These are phyloP conservation scores for Pseudozyma tsukubaensis DNA, from an alignment of 1,284 basidiomycete genomes.

Conservation along the genomic window DNA sequence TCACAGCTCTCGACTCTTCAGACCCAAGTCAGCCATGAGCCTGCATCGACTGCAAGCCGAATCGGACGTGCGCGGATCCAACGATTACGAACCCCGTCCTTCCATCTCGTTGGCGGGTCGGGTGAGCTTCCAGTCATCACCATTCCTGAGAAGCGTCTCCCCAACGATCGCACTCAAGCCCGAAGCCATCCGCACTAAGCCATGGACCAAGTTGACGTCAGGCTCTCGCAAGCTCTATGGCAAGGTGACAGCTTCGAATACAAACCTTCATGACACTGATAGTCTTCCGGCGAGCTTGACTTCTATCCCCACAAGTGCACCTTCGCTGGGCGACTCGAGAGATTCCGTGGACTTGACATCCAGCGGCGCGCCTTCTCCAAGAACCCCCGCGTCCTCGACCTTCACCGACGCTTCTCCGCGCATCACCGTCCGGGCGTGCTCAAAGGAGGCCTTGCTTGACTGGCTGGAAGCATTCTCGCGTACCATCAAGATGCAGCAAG, in stretches of 20 bases:
- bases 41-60: slow-evolving; percentile 12
- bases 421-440: slow-evolving; percentile 10
- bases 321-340: slow-evolving; percentile 10
- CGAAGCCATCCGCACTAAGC: slow-evolving; percentile 1
- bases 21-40: slow-evolving; percentile 24
- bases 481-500: slow-evolving; percentile 27
- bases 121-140: slow-evolving; percentile 10
- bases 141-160: not conserved
- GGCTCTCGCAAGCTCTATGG: slow-evolving; percentile 24
- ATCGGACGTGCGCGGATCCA: not conserved
- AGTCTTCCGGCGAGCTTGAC: not conserved
- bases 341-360: slow-evolving; percentile 10
- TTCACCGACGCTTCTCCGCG: slow-evolving; percentile 5
- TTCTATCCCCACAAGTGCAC: slow-evolving; percentile 5
- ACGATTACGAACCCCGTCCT: slow-evolving; percentile 9
- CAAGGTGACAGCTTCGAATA: slow-evolving; percentile 18
- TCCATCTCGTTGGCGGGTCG: slow-evolving; percentile 8
- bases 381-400: slow-evolving; percentile 9
- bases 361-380: slow-evolving; percentile 21
- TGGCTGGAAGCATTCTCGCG: slow-evolving; percentile 28
- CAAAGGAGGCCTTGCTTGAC: not conserved
- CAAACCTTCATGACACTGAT: not conserved
- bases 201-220: slow-evolving; percentile 25
- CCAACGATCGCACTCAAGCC: slow-evolving; percentile 1
- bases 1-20: slow-evolving; percentile 11